These are phyloP conservation scores for Russula foetens DNA, from an alignment of 768 basidiomycete species.

Conservation along the genomic window DNA sequence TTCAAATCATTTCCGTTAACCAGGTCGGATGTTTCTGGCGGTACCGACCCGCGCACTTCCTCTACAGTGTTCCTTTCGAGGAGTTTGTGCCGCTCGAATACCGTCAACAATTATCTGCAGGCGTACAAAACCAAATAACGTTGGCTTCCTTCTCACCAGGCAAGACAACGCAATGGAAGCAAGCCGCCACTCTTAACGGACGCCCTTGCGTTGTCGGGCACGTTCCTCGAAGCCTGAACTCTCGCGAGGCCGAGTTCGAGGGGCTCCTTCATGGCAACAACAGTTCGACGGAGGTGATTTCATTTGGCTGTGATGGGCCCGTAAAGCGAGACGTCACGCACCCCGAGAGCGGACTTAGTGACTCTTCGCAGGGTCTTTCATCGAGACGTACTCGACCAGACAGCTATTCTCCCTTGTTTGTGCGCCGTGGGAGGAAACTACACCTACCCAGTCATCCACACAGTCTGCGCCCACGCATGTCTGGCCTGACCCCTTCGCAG, in stretches of 20 bases:
- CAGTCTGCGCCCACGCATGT: constrained; percentile 41
- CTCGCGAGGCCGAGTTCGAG: too few relatives aligned
- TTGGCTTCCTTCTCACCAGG: constrained; percentile 58
- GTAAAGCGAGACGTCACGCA: constrained; percentile 15
- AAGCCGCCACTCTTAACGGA: constrained; percentile 68
- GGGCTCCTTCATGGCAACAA: too few relatives aligned
- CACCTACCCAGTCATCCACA: constrained; percentile 48
- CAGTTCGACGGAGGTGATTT: constrained; percentile 34
- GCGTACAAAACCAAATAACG: constrained; percentile 43
- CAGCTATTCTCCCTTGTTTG: constrained; percentile 2
- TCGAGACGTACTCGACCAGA: too few relatives aligned
- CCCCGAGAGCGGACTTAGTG: too few relatives aligned
- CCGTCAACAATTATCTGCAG: constrained; percentile 58
- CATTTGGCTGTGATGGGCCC: constrained; percentile 22
- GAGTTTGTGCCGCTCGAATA: constrained; percentile 94
- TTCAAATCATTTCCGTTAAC: constrained; percentile 66
- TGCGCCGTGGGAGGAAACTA: constrained; percentile 25
- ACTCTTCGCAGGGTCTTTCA: too few relatives aligned
- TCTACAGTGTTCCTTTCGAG: constrained; percentile 79
- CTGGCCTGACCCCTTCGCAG: constrained; percentile 56
- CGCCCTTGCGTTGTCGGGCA: constrained; percentile 61
- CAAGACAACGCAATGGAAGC: constrained; percentile 62
- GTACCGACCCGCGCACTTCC: constrained; percentile 61
- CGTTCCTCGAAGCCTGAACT: constrained; percentile 46
- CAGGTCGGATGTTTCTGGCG: constrained; percentile 24